Evolutionary conservation across 2,329 filamentous ascomycete genomes (phyloP), one percentile per base, ranked within the genome.

Genomic region (Coniochaeta hoffmannii): DNA sequence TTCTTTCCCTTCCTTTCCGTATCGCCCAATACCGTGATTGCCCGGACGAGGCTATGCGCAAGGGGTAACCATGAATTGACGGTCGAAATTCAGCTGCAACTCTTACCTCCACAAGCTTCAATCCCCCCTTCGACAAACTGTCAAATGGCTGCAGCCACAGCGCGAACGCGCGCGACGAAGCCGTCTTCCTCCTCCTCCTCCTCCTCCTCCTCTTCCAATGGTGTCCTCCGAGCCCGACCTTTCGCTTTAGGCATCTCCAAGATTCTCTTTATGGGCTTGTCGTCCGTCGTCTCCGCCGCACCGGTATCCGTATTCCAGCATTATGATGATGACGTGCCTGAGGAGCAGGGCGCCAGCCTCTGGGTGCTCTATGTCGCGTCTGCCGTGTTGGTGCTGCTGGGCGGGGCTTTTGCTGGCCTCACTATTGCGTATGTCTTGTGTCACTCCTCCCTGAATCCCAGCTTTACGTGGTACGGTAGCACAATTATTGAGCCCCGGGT

Each of bases 371-470:
- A 94, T 59, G 77, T 85, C 55, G 79, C 91, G 30, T 95, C 93
- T 17, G 81, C 90, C 57, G 79, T 84, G 24, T 80, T 99, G 56
- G 94, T 97, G 10, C 76, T 97, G 58, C 80, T 89, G 1, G 94
- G 94, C 59, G 94, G 94, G 59, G 90, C 90, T 36, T 99, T 99
- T 74, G 94, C 94, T 10, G 94, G 94, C 32, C 74, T 99, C 71
- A 99, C 94, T 17, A 91, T 94, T 67, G 89, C 89, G 80, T 87
- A 74, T 69, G 84, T 78, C 50, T 53, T 32, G 41, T 46, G 41
- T n/a, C 26, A 28, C 11, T 22, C 10, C 4, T n/a, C 15, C 5
- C 24, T 15, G 12, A 24, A 3, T 2, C 41, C 36, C 14, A 4
- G 6, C 8, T 35, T 15, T 15, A 14, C 36, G 15, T 41, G 6